Evolutionary conservation across 176 grass and related monocot species (phyloP).

Genomic region (Tuctoria greenei): DNA sequence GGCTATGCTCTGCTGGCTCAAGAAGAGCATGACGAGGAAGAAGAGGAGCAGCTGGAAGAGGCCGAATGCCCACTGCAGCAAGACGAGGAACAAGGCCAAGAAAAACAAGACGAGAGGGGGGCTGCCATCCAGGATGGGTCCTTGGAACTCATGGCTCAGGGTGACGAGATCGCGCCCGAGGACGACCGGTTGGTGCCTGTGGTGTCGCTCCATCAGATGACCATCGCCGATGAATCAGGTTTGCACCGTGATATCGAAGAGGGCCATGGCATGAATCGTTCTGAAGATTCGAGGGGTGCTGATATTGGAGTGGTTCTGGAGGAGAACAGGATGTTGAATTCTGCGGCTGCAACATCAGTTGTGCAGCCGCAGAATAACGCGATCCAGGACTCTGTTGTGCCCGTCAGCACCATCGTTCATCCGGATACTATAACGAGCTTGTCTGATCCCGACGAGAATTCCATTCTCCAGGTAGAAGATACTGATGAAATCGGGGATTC

Average conservation of each 20-base stretch:
- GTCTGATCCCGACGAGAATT: constrained; percentile 11
- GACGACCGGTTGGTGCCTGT: constrained; percentile 50
- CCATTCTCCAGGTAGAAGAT: neutral
- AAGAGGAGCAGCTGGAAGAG: constrained; percentile 15
- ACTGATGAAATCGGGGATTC: neutral
- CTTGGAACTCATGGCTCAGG: constrained; percentile 39
- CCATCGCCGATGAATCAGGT: constrained; percentile 37
- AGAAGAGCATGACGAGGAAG: constrained; percentile 49
- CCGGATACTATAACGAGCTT: neutral
- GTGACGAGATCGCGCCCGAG: constrained; percentile 22
- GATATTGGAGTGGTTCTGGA: constrained; percentile 47
- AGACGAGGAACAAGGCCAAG: constrained; percentile 5
- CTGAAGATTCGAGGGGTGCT: constrained; percentile 26
- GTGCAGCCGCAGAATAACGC: neutral
- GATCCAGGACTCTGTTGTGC: constrained; percentile 23
- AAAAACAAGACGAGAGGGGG: neutral
- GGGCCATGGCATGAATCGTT: neutral
- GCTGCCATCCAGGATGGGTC: constrained; percentile 39
- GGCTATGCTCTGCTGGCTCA: constrained; percentile 46
- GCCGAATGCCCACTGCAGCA: neutral
- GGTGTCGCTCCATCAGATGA: constrained; percentile 54
- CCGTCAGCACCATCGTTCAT: neutral
- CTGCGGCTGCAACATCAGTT: constrained; percentile 11
- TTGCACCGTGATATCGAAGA: constrained; percentile 19
- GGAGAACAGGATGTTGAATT: constrained; percentile 56